A percentile compares a stretch with the other conserved stretches of the same genome.
Conservation (phyloP, 2,329 filamentous ascomycete species). For the Stemphylium beticola region DNA sequence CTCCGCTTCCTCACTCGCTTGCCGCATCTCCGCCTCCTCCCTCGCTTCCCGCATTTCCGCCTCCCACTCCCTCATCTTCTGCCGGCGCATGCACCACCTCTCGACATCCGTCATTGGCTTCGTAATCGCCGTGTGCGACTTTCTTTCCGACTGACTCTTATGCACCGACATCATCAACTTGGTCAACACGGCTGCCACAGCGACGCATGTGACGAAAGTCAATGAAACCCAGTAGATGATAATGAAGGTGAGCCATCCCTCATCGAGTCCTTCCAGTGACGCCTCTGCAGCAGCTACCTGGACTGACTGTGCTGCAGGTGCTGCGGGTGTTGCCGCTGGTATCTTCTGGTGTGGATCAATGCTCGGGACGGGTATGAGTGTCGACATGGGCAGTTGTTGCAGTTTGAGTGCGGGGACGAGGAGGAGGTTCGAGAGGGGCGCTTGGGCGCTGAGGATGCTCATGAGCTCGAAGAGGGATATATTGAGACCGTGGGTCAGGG, state of each 20-base stretch:
- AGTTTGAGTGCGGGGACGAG: not conserved
- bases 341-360: not conserved
- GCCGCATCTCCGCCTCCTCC: not conserved
- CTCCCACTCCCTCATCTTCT: not conserved
- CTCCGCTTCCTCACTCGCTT: not conserved
- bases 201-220: not conserved
- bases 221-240: conserved; percentile 1
- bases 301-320: not conserved
- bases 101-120: conserved; percentile 7
- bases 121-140: not conserved
- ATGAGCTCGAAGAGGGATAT: conserved; percentile 6
- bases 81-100: conserved; percentile 1
- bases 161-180: conserved; percentile 2
- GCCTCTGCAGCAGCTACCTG: not conserved
- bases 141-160: not conserved
- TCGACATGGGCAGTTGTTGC: not conserved
- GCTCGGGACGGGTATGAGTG: not conserved
- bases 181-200: not conserved
- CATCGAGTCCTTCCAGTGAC: not conserved
- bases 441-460: conserved; percentile 2
- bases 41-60: not conserved
- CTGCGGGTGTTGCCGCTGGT: not conserved
- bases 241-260: not conserved
- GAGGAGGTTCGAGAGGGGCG: conserved; percentile 8
- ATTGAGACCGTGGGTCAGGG: conserved; percentile 5